These are phyloP conservation scores for Tetradesmus obliquus DNA, from an alignment of 139 green algal species.

Conservation along the genomic window DNA sequence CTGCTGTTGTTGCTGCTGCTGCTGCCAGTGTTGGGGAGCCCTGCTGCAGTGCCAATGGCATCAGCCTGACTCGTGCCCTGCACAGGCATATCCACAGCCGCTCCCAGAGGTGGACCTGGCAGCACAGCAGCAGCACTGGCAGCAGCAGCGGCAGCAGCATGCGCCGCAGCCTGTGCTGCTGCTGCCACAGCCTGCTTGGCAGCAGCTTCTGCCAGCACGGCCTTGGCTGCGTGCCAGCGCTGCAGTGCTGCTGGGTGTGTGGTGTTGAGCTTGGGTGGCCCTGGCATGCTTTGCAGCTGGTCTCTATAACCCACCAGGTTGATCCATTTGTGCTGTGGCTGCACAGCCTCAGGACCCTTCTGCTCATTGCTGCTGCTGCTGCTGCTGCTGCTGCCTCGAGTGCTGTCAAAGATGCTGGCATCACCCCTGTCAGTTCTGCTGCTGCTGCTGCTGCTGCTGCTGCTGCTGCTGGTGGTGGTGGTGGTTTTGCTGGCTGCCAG, in stretches of 20 bases:
- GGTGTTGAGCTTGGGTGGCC: neutral
- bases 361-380: neutral
- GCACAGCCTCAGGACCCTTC: neutral
- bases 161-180: neutral
- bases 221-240: neutral
- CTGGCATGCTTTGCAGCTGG: neutral
- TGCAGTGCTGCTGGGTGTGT: neutral
- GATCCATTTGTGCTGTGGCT: neutral
- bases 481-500: neutral
- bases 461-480: neutral
- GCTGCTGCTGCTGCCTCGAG: neutral
- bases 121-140: neutral
- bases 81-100: too few relatives aligned
- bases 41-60: neutral
- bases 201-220: neutral
- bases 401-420: neutral
- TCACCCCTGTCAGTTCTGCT: neutral
- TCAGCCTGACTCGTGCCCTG: too few relatives aligned
- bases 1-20: neutral
- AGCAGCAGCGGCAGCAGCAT: neutral
- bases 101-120: neutral
- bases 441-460: neutral
- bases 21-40: too few relatives aligned
- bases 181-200: neutral
- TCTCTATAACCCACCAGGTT: conserved; percentile 10